A percentile compares a stretch with the other conserved stretches of the same genome.
phyloP scores from a whole-genome alignment of 2,329 filamentous ascomycete species.

The Epichloe typhina region DNA sequence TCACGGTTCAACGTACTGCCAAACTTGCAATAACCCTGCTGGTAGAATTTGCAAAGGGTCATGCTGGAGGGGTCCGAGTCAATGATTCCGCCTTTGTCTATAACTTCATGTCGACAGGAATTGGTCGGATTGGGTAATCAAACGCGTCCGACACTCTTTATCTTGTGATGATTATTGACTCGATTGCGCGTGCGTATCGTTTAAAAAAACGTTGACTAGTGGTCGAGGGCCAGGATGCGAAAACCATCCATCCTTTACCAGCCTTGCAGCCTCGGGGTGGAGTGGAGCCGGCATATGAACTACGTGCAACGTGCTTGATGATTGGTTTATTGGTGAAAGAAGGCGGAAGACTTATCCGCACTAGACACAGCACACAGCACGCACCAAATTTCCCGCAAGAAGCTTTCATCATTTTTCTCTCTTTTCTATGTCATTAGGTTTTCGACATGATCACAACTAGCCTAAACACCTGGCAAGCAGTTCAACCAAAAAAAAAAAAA shows the following conservation, averaged over 20 bases:
- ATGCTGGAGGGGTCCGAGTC: constrained; percentile 14
- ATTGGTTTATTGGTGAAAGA: no score
- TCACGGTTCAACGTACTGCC: constrained; percentile 21
- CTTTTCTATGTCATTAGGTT: no score
- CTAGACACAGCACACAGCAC: no score
- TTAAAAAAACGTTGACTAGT: not conserved
- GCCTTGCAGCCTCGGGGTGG: constrained; percentile 5
- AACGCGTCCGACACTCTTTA: not conserved
- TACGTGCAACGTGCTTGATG: not conserved
- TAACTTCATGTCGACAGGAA: constrained; percentile 3
- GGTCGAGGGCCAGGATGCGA: constrained; percentile 6
- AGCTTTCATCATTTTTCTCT: no score
- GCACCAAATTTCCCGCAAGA: no score
- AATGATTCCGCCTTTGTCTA: not conserved
- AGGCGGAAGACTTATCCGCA: no score
- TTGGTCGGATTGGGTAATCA: not conserved
- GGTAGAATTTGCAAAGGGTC: constrained; percentile 34
- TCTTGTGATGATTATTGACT: not conserved
- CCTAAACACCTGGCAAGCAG: not conserved
- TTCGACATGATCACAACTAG: not conserved
- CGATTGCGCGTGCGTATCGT: not conserved
- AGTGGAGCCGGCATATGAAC: not conserved
- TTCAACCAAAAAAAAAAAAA: no score
- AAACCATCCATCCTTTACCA: no score
- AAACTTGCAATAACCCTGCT: constrained; percentile 38